Evolutionary conservation across 1,284 basidiomycete genomes (phyloP), one percentile per base, ranked within the genome.

Genomic region (Microbotryum silenes-acaulis): DNA sequence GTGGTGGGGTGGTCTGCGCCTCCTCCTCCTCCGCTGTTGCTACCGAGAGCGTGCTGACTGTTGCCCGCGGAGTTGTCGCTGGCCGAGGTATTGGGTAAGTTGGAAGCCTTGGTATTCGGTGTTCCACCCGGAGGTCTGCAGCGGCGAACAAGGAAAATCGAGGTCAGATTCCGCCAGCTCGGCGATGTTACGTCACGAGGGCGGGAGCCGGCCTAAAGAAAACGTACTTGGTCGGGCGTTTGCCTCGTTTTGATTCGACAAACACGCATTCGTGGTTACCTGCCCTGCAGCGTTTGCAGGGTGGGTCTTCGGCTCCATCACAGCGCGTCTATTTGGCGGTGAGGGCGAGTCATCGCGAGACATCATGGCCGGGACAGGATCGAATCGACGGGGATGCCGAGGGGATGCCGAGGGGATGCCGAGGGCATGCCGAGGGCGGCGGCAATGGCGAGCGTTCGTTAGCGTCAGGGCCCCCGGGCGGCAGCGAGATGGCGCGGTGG

Each of bases 201-300:
- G 31, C 31, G 31, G 31, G 31, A 12, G 37, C 37, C 16, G 16
- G 37, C 37, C 16, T 18, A 18, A 25, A 25, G 4, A 16, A 2
- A 14, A 46, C 60, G 5, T 1, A 65, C 64, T 50, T 48, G 6
- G 62, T 18, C 0, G 65, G 65, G 1, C 65, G 59, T 53, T 66
- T 66, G 29, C 65, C 65, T 4, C 65, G 59, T 27, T 66, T 66
- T 21, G 55, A 57, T 29, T 63, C 61, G 50, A 66, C 65, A 45
- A 66, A 66, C 12, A 66, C 48, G 54, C 65, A 66, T n/a, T 66
- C 59, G 45, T 56, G 59, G 8, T 53, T 53, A 3, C 62, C 56
- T 0, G 59, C 53, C 4, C 59, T 31, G 50, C 65, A 66, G 33
- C 65, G 57, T 27, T 64, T 66, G 52, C 65, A 66, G 0, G 65